These are phyloP conservation scores for Geotrichum phurueaensis DNA, from an alignment of 1,139 yeast genomes.

Conservation along the genomic window DNA sequence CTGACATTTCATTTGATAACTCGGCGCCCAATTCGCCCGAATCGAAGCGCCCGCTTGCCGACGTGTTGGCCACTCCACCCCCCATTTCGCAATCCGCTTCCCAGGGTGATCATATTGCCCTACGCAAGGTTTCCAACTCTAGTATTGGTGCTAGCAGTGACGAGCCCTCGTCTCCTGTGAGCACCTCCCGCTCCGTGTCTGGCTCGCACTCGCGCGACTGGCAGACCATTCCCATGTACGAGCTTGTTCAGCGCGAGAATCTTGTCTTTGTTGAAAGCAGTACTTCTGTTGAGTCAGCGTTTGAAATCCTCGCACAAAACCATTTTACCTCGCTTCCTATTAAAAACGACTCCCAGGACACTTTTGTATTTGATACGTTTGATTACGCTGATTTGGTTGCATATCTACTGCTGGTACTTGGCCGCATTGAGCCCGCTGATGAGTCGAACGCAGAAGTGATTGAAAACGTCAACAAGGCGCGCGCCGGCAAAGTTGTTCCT, in stretches of 20 bases:
- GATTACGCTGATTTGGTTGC: conserved; percentile 91
- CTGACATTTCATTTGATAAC: neutral
- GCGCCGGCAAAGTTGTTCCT: conserved; percentile 50
- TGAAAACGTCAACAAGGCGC: conserved; percentile 32
- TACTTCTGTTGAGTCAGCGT: conserved; percentile 79
- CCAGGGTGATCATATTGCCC: neutral
- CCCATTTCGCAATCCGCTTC: neutral
- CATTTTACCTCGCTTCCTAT: conserved; percentile 86
- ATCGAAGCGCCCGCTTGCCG: conserved; percentile 8
- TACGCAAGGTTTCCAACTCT: conserved; percentile 2
- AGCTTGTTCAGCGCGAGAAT: conserved; percentile 72
- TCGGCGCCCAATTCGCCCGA: conserved; percentile 3
- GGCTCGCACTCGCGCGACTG: conserved; percentile 45
- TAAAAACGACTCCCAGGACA: conserved; percentile 29
- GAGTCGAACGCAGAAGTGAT: conserved; percentile 26
- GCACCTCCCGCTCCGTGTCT: neutral
- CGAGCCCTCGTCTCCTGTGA: conserved; percentile 3
- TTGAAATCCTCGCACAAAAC: conserved; percentile 64
- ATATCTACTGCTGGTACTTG: conserved; percentile 67
- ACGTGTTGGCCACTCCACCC: conserved; percentile 5
- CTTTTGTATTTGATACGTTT: conserved; percentile 66
- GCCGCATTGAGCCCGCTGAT: conserved; percentile 42
- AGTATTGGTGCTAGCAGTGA: conserved; percentile 9
- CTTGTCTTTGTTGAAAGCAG: conserved; percentile 60
- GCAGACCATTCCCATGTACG: conserved; percentile 65